Percentiles rank a stretch among this genome's conserved stretches.
Conservation (phyloP, 2,329 filamentous ascomycete species). For the Incumbomyces delicatus region DNA sequence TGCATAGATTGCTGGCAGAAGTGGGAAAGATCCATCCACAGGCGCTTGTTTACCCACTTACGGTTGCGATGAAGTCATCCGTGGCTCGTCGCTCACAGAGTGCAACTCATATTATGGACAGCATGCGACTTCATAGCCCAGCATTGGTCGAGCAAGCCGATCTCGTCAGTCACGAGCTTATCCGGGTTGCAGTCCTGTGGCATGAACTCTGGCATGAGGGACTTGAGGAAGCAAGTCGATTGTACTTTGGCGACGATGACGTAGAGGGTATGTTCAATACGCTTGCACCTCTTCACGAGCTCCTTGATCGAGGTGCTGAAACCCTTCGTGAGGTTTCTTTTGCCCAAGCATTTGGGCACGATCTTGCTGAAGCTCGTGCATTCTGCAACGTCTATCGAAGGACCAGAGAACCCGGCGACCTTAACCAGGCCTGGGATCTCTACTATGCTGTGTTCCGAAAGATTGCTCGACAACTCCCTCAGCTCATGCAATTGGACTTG, state of each 20-base stretch:
- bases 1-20: conserved; percentile 85
- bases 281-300: conserved; percentile 79
- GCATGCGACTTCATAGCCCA: conserved; percentile 89
- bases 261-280: conserved; percentile 95
- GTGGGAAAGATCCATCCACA: conserved; percentile 92
- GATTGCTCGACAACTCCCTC: conserved; percentile 84
- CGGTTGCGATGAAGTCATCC: conserved; percentile 95
- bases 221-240: conserved; percentile 84
- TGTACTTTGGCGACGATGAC: conserved; percentile 97
- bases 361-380: conserved; percentile 86
- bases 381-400: conserved; percentile 90
- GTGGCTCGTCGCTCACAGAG: conserved; percentile 75
- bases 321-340: conserved; percentile 95
- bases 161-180: conserved; percentile 88
- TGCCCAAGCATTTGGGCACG: conserved; percentile 90
- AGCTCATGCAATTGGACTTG: conserved; percentile 84
- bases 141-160: conserved; percentile 91
- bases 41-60: conserved; percentile 90
- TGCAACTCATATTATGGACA: conserved; percentile 91
- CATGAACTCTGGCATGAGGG: conserved; percentile 99
- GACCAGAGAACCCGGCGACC: conserved; percentile 81
- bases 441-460: conserved; percentile 98
- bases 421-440: conserved; percentile 97
- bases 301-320: conserved; percentile 82
- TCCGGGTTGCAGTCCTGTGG: conserved; percentile 94